phyloP scores from a whole-genome alignment of 2,329 filamentous ascomycete species.

The Apiospora saccharicola region DNA sequence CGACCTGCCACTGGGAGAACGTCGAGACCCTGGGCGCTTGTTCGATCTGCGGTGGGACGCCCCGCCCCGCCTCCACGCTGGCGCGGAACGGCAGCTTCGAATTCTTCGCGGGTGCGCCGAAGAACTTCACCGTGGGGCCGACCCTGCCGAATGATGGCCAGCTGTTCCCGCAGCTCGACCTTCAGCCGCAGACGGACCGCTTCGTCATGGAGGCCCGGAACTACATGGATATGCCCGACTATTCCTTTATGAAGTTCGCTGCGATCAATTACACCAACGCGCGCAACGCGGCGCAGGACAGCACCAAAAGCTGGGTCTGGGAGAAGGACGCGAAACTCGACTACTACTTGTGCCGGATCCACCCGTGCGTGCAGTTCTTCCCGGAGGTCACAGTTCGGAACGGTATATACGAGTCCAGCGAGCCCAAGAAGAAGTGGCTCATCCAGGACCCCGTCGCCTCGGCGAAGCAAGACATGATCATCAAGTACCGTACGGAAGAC shows the following conservation, averaged over 20 bases:
- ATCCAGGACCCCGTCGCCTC: background rate
- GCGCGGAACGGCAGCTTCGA: background rate
- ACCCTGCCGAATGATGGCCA: background rate
- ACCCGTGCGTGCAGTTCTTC: slow-evolving; percentile 6
- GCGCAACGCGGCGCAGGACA: background rate
- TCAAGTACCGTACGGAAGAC: background rate
- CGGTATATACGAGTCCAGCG: background rate
- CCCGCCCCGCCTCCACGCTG: background rate
- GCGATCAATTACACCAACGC: slow-evolving; percentile 2
- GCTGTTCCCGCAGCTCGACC: background rate
- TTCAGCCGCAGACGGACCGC: background rate
- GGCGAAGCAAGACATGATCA: background rate
- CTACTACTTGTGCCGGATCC: slow-evolving; percentile 13
- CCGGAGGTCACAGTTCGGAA: background rate
- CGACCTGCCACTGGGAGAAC: slow-evolving; percentile 1
- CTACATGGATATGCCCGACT: background rate
- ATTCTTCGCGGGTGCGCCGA: background rate
- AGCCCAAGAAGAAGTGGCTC: background rate
- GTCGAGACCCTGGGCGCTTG: slow-evolving; percentile 16
- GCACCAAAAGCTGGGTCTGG: background rate
- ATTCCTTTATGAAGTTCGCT: slow-evolving; percentile 1
- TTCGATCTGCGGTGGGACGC: background rate
- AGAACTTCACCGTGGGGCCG: background rate
- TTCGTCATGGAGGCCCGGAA: background rate
- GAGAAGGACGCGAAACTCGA: background rate